A percentile compares a stretch with the other conserved stretches of the same genome.
Evolutionary conservation across 2,329 filamentous ascomycete species (phyloP).

Genomic region (Fusarium sp.): DNA sequence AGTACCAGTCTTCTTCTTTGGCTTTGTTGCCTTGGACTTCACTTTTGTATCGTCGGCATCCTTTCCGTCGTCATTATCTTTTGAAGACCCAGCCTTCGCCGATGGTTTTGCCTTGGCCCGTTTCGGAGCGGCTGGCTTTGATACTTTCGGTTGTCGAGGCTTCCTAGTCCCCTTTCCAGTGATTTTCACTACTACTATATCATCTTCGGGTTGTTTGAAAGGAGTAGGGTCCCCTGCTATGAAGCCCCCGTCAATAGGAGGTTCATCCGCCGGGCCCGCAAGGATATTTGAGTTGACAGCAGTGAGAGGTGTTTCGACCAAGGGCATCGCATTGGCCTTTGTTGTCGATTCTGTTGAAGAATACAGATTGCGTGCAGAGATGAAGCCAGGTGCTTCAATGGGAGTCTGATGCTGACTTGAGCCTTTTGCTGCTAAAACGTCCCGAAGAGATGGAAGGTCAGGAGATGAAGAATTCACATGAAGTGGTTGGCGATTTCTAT

Average conservation of each 20-base stretch:
- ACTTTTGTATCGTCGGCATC: slow-evolving; percentile 52
- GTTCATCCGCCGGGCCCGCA: not conserved
- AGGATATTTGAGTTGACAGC: not conserved
- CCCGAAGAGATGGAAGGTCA: slow-evolving; percentile 63
- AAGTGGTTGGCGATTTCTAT: slow-evolving; percentile 48
- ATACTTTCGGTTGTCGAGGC: slow-evolving; percentile 30
- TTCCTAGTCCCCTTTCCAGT: slow-evolving; percentile 29
- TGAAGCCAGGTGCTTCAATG: slow-evolving; percentile 53
- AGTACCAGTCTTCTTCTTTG: slow-evolving; percentile 40
- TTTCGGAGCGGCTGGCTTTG: slow-evolving; percentile 30
- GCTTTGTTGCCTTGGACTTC: slow-evolving; percentile 39
- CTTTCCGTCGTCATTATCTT: slow-evolving; percentile 22
- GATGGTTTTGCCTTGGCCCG: slow-evolving; percentile 11
- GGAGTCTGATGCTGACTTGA: slow-evolving; percentile 48
- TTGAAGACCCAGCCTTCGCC: not conserved
- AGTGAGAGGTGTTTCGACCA: not conserved
- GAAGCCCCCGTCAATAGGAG: not conserved
- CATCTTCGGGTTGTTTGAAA: slow-evolving; percentile 11
- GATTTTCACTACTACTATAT: slow-evolving; percentile 42
- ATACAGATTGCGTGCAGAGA: slow-evolving; percentile 55
- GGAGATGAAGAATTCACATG: slow-evolving; percentile 62
- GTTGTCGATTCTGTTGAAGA: slow-evolving; percentile 46
- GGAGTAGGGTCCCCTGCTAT: not conserved
- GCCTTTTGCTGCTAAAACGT: slow-evolving; percentile 57
- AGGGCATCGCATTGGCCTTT: slow-evolving; percentile 1